Percentiles rank a stretch among this genome's conserved stretches.
phyloP scores from a whole-genome alignment of 495 filamentous ascomycete genomes.

The Xylaria flabelliformis region DNA sequence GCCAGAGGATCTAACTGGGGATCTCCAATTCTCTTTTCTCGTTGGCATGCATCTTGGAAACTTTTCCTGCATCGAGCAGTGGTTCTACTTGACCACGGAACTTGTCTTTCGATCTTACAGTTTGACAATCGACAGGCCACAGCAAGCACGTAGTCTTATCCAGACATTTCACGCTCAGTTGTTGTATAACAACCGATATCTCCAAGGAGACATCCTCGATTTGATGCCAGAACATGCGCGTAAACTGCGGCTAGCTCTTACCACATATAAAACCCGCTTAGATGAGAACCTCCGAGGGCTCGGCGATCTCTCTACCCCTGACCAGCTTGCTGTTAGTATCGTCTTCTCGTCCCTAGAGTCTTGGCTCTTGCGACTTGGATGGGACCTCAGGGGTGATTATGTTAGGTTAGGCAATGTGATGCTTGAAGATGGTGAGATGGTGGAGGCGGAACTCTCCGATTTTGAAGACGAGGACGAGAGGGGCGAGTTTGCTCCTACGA shows the following conservation, averaged over 20 bases:
- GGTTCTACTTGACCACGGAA: constrained; percentile 73
- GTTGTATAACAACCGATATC: constrained; percentile 67
- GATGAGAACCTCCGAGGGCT: constrained; percentile 43
- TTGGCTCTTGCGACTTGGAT: constrained; percentile 51
- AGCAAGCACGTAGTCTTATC: constrained; percentile 67
- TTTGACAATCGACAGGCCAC: constrained; percentile 62
- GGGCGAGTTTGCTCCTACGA: constrained; percentile 83
- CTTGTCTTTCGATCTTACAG: constrained; percentile 72
- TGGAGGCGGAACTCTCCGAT: constrained; percentile 77
- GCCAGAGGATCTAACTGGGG: constrained; percentile 71
- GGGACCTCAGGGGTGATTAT: constrained; percentile 53
- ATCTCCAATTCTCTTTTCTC: constrained; percentile 85
- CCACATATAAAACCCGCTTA: constrained; percentile 51
- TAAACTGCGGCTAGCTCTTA: constrained; percentile 47
- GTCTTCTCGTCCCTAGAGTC: constrained; percentile 53
- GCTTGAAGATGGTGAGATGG: constrained; percentile 78
- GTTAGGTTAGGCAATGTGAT: constrained; percentile 61
- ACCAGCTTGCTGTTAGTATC: constrained; percentile 44
- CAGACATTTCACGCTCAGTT: constrained; percentile 73
- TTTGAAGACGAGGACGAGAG: constrained; percentile 83
- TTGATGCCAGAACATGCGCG: constrained; percentile 46
- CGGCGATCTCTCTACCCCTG: constrained; percentile 37
- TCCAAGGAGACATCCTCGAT: constrained; percentile 63
- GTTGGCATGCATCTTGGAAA: constrained; percentile 83
- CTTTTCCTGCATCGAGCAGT: constrained; percentile 85